Conservation (phyloP, 768 basidiomycete genomes). For the Coprinopsis sp. region DNA sequence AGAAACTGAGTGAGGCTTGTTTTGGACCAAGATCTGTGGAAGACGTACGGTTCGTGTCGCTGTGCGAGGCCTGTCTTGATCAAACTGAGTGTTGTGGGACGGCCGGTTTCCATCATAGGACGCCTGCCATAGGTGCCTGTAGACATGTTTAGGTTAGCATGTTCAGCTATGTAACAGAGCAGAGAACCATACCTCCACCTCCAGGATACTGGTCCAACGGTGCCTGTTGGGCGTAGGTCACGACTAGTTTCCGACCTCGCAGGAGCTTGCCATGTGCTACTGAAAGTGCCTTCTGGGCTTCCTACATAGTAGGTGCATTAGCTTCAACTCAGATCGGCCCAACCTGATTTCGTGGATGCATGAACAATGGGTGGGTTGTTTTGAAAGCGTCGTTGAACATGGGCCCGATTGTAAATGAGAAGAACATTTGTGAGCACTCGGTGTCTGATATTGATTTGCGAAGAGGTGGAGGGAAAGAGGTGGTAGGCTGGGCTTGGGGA, state of each 20-base stretch:
- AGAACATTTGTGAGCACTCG: no score
- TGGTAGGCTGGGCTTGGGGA: conserved; percentile 9
- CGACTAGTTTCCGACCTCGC: conserved; percentile 81
- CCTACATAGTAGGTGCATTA: no score
- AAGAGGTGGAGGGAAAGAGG: conserved; percentile 39
- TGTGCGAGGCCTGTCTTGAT: conserved; percentile 60
- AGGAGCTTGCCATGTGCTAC: conserved; percentile 74
- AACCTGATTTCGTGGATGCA: no score
- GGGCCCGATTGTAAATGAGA: no score
- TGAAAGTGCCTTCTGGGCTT: conserved; percentile 73
- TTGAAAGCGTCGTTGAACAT: not conserved
- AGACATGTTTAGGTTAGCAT: conserved; percentile 11
- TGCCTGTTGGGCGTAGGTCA: conserved; percentile 91
- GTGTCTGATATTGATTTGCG: no score
- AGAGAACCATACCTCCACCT: no score
- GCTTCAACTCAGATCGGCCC: no score
- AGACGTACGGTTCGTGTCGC: conserved; percentile 39
- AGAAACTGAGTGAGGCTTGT: conserved; percentile 3
- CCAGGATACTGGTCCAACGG: conserved; percentile 39
- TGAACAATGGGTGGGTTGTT: not conserved
- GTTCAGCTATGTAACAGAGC: no score
- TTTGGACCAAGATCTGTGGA: not conserved
- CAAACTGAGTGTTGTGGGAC: conserved; percentile 84
- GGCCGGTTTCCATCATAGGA: conserved; percentile 50
- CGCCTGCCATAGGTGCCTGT: conserved; percentile 30